These are phyloP conservation scores for Monilinia vaccinii-corymbosi DNA, from an alignment of 2,329 filamentous ascomycete species.

Conservation along the genomic window DNA sequence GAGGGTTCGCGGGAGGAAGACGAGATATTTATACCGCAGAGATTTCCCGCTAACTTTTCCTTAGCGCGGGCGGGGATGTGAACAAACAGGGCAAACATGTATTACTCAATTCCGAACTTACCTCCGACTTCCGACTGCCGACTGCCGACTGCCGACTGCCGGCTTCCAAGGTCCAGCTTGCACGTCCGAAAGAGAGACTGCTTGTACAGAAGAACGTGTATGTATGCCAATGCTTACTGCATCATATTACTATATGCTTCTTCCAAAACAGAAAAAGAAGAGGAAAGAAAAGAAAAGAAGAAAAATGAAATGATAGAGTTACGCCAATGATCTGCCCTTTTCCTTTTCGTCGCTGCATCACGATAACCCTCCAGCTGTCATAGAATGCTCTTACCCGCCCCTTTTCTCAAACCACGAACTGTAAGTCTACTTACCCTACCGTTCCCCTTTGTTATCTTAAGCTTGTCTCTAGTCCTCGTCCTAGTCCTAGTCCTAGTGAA, in stretches of 20 bases:
- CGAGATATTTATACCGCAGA: constrained; percentile 13
- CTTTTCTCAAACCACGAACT: background rate
- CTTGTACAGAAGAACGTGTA: too few species aligned
- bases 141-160: too few species aligned
- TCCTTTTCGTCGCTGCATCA: constrained; percentile 11
- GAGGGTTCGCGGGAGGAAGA: background rate
- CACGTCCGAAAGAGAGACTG: too few species aligned
- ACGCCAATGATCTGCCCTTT: background rate
- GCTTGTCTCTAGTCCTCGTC: too few species aligned
- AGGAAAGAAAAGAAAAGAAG: too few species aligned
- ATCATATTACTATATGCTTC: too few species aligned
- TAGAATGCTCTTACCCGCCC: constrained; percentile 4
- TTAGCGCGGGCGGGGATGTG: background rate
- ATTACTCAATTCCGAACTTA: background rate
- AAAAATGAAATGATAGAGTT: background rate
- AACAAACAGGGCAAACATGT: background rate
- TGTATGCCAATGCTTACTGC: too few species aligned
- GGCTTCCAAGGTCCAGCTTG: too few species aligned
- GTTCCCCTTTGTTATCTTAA: too few species aligned
- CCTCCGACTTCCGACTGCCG: too few species aligned
- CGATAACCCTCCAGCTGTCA: constrained; percentile 11
- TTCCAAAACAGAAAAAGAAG: background rate
- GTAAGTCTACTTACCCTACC: too few species aligned
- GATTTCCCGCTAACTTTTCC: constrained; percentile 2
- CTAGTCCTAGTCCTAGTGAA: too few species aligned